These are phyloP conservation scores for Pichia paraexigua DNA, from an alignment of 805 yeast species.

Conservation along the genomic window DNA sequence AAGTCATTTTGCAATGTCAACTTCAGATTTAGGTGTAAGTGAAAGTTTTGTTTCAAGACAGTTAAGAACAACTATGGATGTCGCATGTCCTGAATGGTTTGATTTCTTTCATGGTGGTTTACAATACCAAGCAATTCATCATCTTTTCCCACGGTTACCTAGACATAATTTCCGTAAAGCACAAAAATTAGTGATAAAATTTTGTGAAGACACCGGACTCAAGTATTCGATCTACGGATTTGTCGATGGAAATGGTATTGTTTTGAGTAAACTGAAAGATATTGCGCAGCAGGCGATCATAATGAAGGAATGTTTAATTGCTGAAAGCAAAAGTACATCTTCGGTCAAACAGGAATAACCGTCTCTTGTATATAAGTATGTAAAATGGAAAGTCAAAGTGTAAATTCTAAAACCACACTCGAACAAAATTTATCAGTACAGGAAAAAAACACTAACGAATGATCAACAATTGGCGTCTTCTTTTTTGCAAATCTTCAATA, in stretches of 20 bases:
- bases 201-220: slow-evolving; percentile 70
- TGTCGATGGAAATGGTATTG: slow-evolving; percentile 65
- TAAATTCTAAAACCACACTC: neutral
- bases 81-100: slow-evolving; percentile 87
- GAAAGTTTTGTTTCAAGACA: slow-evolving; percentile 79
- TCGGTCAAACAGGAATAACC: neutral
- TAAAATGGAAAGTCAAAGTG: neutral
- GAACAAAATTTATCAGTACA: neutral
- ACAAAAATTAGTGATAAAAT: slow-evolving; percentile 63
- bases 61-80: slow-evolving; percentile 89
- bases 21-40: slow-evolving; percentile 72
- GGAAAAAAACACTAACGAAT: neutral
- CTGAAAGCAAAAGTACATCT: neutral
- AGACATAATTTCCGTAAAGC: slow-evolving; percentile 76
- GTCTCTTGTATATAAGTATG: no score
- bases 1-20: slow-evolving; percentile 90
- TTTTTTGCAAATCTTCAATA: neutral
- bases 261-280: slow-evolving; percentile 60
- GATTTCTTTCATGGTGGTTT: slow-evolving; percentile 89
- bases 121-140: slow-evolving; percentile 88
- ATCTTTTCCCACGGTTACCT: slow-evolving; percentile 81
- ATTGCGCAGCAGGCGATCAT: slow-evolving; percentile 74
- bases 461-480: neutral
- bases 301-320: slow-evolving; percentile 62
- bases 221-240: slow-evolving; percentile 81